Base-by-base conservation (phyloP, 2,329 filamentous ascomycete species). In the Cladophialophora yegresii region DNA sequence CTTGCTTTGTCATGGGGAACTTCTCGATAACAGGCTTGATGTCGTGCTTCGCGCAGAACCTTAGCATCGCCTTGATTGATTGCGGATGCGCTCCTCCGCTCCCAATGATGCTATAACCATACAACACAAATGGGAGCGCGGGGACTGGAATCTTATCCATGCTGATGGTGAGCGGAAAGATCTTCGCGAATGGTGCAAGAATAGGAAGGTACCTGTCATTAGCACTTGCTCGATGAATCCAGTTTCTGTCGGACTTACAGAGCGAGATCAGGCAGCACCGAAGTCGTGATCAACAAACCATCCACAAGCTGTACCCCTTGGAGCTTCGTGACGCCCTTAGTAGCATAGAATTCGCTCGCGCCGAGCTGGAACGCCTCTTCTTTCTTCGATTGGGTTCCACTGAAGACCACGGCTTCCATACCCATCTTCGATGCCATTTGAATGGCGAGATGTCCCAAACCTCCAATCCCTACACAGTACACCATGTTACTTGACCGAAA, bases 371-470 rank as follows among this genome's bases (percentile, higher is more conserved):
- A 74, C 0, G 89, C 89, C 71, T 92, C 90, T 0, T 86, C 83
- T 65, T 83, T 83, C 81, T 93, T 93, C 69, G 80, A 81, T 66
- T 85, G 83, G 8, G 86, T 72, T 36, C 85, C 0, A 84, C 84
- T 22, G 85, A 88, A 59, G 92, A 76, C 74, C 4, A 77, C 75
- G 16, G 63, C 63, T 8, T 85, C 83, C 76, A 88, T 92, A 3
- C 90, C 90, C 89, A 92, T 91, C 76, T 87, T 87, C 58, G 80
- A 80, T 3, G 89, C 89, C 73, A 88, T 93, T 73, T 92, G 89
- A 33, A 93, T 86, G 0, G 89, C 90, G 33, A 93, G 75, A 75
- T 93, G 90, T 2, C 90, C 90, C 0, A 93, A 82, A 2, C 90
- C 90, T 63, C 90, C 90, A 0, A 93, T 81, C 36, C 36, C 36